Evolutionary conservation across 805 yeast species (phyloP).

Genomic region (Ogataea pignaliae): DNA sequence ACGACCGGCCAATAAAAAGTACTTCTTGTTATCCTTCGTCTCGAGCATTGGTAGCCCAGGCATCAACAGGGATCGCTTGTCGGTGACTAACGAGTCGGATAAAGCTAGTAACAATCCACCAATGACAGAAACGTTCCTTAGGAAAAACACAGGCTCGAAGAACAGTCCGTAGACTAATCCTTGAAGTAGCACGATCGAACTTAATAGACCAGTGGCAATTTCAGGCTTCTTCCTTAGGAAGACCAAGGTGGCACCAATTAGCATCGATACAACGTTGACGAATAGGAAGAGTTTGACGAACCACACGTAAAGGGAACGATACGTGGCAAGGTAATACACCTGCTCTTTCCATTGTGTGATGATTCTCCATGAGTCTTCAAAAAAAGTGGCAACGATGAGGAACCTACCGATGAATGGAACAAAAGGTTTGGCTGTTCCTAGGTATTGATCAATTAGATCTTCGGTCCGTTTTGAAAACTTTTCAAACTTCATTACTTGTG

Average conservation of each 20-base stretch:
- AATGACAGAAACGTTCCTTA: constrained; percentile 82
- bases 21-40: constrained; percentile 70
- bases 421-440: constrained; percentile 56
- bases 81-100: constrained; percentile 79
- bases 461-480: constrained; percentile 50
- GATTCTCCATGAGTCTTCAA: constrained; percentile 84
- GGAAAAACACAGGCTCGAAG: constrained; percentile 73
- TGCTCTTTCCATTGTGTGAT: constrained; percentile 88
- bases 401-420: constrained; percentile 87
- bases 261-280: constrained; percentile 64
- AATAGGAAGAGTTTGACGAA: constrained; percentile 70
- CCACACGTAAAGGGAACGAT: constrained; percentile 74
- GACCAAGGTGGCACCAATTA: constrained; percentile 64
- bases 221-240: constrained; percentile 64
- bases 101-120: constrained; percentile 90
- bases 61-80: constrained; percentile 57
- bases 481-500: constrained; percentile 40
- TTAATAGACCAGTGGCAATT: constrained; percentile 64
- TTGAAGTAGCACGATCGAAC: constrained; percentile 72
- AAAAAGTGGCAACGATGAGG: constrained; percentile 88
- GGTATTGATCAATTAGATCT: constrained; percentile 45
- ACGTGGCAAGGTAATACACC: constrained; percentile 74
- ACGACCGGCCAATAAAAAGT: constrained; percentile 83
- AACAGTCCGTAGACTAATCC: constrained; percentile 86
- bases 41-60: constrained; percentile 76